Base-by-base conservation (phyloP, 345 rosid genomes). In the Gossypium arboreum region DNA sequence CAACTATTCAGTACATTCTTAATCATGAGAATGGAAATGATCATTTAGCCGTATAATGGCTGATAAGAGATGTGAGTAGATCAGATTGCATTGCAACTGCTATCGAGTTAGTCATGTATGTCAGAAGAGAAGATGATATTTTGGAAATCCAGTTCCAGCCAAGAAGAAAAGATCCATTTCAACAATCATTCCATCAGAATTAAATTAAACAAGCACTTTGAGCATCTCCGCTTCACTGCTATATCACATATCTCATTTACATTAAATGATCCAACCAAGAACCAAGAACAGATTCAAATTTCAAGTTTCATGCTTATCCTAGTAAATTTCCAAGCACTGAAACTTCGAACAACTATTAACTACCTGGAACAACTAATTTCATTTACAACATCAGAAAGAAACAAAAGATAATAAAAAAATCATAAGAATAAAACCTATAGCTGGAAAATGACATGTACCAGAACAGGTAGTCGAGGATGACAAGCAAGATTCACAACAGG, bases 391-490 rank as follows among this genome's bases (percentile, higher is more conserved):
- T 54, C 18, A 64, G 27, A 51, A 75, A 9, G 66, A 24, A 50
- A 74, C 64, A 65, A 75, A 41, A 8, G 58, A 43, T 9, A 43
- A 44, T 12, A 72, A 64, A 8, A 64, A 8, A 34, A 27, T 24
- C 62, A 57, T 24, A 54, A 68, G 41, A 25, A 54, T 39, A 80
- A 54, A 59, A 74, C 27, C 10, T 62, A 72, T 60, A 47, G 20
- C 2, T 41, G 77, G 54, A 60, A 75, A 74, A 67, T 48, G 61
- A 66, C 7, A 61, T 44, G 18, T 83, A 95, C 99, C 91, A 95
- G 81, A 68, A 95, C 90, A 77, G 99, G 98, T n/a, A 88, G 97
- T 55, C 99, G 93, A 62, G 99, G 97, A 85, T 95, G 98, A 83
- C 99, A 93, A 72, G 99, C 92, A 81, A 95, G 92, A 79, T 93